Evolutionary conservation across 352 stramenopile species (phyloP), one percentile per base, ranked within the genome.

Genomic region (Blastocystis sp.): DNA sequence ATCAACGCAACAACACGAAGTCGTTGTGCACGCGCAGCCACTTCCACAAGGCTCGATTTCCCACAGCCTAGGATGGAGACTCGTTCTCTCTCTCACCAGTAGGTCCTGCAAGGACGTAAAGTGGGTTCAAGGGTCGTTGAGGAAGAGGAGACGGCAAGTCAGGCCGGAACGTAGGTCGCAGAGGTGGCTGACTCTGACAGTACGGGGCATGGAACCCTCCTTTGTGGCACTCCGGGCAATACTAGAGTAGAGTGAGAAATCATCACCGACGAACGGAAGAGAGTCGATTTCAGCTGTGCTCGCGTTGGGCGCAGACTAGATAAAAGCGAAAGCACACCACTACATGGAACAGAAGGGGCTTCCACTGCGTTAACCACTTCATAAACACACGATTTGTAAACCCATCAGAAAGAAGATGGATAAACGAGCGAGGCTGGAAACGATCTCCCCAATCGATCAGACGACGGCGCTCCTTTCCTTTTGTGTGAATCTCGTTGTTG

Each of bases 321-420:
- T 29, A 2, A 43, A 43, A 20, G 3, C 29, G 39, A n/a, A 50
- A 20, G 26, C 2, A 45, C 2, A 54, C 0, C 1, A 5, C 0
- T 47, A 84, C 73, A 20, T 84, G 73, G 15, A 84, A 84, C n/a
- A 84, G 73, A 69, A 45, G 9, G 20, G 73, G 73, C 29, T 69
- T 84, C 73, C 73, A 84, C 26, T 84, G 73, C 20, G 47, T 68
- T 43, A 84, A 37, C 73, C 73, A 84, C 11, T 64, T 84, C 39
- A 84, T 39, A 45, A 84, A 66, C 2, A 84, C 37, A 23, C 73
- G 73, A 45, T 66, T 84, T 23, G 45, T 45, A 29, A 66, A 55
- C 6, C 55, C 73, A 68, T 84, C 73, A 6, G 73, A 66, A 23
- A 84, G 29, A 9, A 84, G 73, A 66, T 84, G 39, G 34, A 84